Base-by-base conservation (phyloP, 257 asterid species). In the Schizonepeta tenuifolia region DNA sequence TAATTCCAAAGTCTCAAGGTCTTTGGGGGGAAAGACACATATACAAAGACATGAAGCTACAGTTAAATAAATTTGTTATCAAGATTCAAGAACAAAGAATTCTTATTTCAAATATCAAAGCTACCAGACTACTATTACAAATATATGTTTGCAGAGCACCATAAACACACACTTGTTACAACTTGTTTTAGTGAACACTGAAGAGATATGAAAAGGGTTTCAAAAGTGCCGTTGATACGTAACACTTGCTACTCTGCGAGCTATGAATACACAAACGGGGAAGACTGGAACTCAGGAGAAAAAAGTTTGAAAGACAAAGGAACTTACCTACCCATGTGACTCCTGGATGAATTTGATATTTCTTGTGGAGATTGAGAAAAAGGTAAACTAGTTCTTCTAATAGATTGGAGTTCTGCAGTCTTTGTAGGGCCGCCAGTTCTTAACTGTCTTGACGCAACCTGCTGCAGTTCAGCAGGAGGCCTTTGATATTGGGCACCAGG, bases 401-500 rank as follows among this genome's bases (percentile, higher is more conserved):
- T 20, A 79, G 76, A 67, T 56, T 77, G 85, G 72, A 66, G 60
- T 49, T 68, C 88, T 61, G 80, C 73, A 74, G 54, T 46, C 60
- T 70, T 70, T 26, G 78, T 65, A 24, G 81, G 82, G 71, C 46
- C 9, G 44, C 65, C 77, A 60, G 65, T 67, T 46, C 78, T 40
- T 56, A 79, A 20, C 59, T 70, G 74, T 35, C 74, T 75, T 61
- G 87, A 60, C 56, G 77, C 54, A 75, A 43, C 65, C 50, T 66
- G 82, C 43, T 84, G 85, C 71, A 69, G 70, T 65, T 75, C 22
- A 15, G 66, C 65, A 21, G 87, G 75, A 67, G 85, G 80, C 41
- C 83, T 77, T 79, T 76, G 87, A 72, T 82, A 59, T 63, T 65
- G 87, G 78, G 81, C 68, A 77, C 75, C 83, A 74, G 77, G 70